Evolutionary conservation across 108 stramenopile genomes (phyloP), one percentile per base, ranked within the genome.

Genomic region (Stephanodiscus triporus): DNA sequence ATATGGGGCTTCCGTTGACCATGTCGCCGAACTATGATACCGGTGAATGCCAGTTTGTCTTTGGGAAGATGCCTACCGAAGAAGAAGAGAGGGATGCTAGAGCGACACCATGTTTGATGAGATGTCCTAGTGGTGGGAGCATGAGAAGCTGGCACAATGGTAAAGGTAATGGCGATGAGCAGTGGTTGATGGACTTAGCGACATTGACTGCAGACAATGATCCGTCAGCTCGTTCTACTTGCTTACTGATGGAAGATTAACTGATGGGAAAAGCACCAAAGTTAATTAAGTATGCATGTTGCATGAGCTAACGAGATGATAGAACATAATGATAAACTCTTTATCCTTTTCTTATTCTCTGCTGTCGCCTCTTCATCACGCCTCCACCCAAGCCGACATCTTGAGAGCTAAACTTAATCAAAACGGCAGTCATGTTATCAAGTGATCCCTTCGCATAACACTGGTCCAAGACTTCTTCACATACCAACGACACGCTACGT

Each of bases 1-100:
- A 94, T 69, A 94, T 96, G 95, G 93, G 93, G 0, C 66, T 96
- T 56, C 83, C 88, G 6, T 63, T 96, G 53, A 92, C 89, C 37
- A 96, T 96, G 87, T 86, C 87, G 48, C 95, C 95, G 10, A 84
- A 96, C 70, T 96, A 96, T 82, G 85, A 92, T 37, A 94, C 90
- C 22, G 81, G 84, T 64, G 91, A 89, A 76, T 96, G 95, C 66
- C 91, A 91, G 56, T 96, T 96, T 83, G 55, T 80, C 1, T 96
- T 93, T 80, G 95, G 95, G 17, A 54, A 69, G 47, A 57, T 69
- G 26, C 95, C 95, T 4, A 78, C 86, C 2, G 67, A 59, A 32
- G 80, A 86, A 59, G 83, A 86, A 11, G 92, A 94, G 68, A 38
- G 80, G 38, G 73, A 82, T 23, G 92, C 91, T 14, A 87, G 53